A percentile compares a stretch with the other conserved stretches of the same genome.
Evolutionary conservation across 208 protist genomes (phyloP).

Genomic region (Trypanosoma vivax): DNA sequence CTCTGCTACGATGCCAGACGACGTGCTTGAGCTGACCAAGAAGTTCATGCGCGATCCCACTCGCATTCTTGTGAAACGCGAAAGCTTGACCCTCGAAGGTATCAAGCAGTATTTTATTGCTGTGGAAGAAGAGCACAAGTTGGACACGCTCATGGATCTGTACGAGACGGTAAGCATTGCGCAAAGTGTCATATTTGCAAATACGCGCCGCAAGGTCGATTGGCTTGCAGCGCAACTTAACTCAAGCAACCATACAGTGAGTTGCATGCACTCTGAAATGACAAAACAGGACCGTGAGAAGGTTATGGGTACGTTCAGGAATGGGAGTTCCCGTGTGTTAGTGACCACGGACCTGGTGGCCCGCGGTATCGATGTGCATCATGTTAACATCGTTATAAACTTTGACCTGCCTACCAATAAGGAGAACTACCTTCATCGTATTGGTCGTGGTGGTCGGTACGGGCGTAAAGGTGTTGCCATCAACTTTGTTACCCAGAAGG

Average conservation of each 20-base stretch:
- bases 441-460: constrained; percentile 99
- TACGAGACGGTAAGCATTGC: constrained; percentile 90
- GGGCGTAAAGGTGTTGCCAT: constrained; percentile 99
- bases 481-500: constrained; percentile 98
- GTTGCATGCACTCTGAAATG: constrained; percentile 98
- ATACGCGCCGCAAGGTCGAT: constrained; percentile 98
- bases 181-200: constrained; percentile 99
- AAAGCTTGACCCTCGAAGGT: constrained; percentile 98
- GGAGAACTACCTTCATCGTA: constrained; percentile 99
- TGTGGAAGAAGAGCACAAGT: constrained; percentile 97
- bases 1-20: constrained; percentile 98
- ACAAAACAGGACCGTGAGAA: constrained; percentile 95
- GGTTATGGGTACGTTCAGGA: constrained; percentile 98
- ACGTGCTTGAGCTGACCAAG: constrained; percentile 97
- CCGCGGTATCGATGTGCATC: constrained; percentile 99
- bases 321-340: constrained; percentile 94
- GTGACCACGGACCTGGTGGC: constrained; percentile 99
- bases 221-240: constrained; percentile 93
- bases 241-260: constrained; percentile 90
- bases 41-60: constrained; percentile 99
- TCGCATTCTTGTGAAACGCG: constrained; percentile 98
- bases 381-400: constrained; percentile 99
- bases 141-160: constrained; percentile 96
- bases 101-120: constrained; percentile 99
- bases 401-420: constrained; percentile 99